Base-by-base conservation (phyloP, 805 yeast species). In the Teunomyces funiuensis region DNA sequence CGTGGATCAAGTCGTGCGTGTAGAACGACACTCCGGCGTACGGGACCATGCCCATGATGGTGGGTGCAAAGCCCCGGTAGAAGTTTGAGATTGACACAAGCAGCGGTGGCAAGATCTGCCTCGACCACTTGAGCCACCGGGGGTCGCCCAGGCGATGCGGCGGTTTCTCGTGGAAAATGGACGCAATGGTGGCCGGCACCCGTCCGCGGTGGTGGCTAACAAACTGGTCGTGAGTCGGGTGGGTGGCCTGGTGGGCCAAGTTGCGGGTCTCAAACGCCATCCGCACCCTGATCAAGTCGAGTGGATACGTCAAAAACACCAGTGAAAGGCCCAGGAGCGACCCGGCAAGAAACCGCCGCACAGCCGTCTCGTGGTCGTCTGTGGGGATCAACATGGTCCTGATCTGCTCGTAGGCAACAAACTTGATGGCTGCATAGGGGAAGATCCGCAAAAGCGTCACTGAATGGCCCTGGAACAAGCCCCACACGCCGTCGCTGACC, bases 21-120 rank as follows among this genome's bases (percentile, higher is more conserved):
- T 89, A 86, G 57, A 93, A 93, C 3, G 97, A 87, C 3, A 91
- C 97, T 8, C 99, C 99, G 1, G 99, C 99, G 60, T 93, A 93
- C 1, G 99, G 99, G 16, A 93, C 74, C 95, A 93, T 90, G 8
- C 99, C 99, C 29, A 90, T 54, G 33, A 93, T 82, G 0, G 99
- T 93, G 14, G 99, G 96, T 6, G 85, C 78, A 63, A 91, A 93
- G 2, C 99, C 99, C 43, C 97, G 74, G 65, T 91, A 93, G 61
- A 90, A 93, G 66, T 90, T 91, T 39, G 78, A 65, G 9, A 77
- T 43, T 5, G 75, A 61, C 6, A 65, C 54, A 3, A 68, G 36
- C 11, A 51, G 39, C 44, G 50, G 48, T 33, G 79, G 65, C 39
- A 58, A 54, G 41, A 58, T 50, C 47, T 53, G 47, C 40, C 75